A percentile compares a stretch with the other conserved stretches of the same genome.
phyloP scores from a whole-genome alignment of 2,329 filamentous ascomycete species.

The Penicillium sp. region DNA sequence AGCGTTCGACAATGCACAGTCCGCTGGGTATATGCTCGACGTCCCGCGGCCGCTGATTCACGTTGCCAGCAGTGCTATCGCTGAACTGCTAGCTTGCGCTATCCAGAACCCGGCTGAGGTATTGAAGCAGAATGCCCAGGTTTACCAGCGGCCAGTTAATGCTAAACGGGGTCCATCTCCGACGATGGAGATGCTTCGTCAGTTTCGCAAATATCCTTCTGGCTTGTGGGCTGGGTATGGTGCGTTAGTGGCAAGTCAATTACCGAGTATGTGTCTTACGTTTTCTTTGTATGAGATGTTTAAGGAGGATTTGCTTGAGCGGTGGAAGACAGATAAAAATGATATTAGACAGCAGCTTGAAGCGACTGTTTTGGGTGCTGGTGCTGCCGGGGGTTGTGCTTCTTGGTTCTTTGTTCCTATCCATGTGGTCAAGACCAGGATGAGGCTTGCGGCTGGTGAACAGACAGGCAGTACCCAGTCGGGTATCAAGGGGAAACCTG shows the following conservation, averaged over 20 bases:
- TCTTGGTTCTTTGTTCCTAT: slow-evolving; percentile 15
- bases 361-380: slow-evolving; percentile 6
- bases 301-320: slow-evolving; percentile 7
- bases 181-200: slow-evolving; percentile 3
- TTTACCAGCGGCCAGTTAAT: neutral
- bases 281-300: slow-evolving; percentile 14
- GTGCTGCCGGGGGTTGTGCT: slow-evolving; percentile 7
- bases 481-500: neutral
- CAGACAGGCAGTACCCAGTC: neutral
- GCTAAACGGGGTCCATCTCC: neutral
- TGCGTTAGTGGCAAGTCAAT: slow-evolving; percentile 8
- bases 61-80: slow-evolving; percentile 7
- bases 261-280: slow-evolving; percentile 12
- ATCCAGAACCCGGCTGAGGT: slow-evolving; percentile 13
- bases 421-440: slow-evolving; percentile 13
- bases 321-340: neutral
- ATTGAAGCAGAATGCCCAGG: slow-evolving; percentile 15
- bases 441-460: slow-evolving; percentile 10
- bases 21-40: slow-evolving; percentile 2
- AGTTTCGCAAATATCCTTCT: slow-evolving; percentile 3
- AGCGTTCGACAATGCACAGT: slow-evolving; percentile 4
- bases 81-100: slow-evolving; percentile 9
- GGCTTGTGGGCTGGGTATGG: slow-evolving; percentile 9
- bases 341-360: neutral
- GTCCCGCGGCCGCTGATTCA: slow-evolving; percentile 5